Evolutionary conservation across 2,329 filamentous ascomycete species (phyloP).

Genomic region (Aspergillus fumigatus): DNA sequence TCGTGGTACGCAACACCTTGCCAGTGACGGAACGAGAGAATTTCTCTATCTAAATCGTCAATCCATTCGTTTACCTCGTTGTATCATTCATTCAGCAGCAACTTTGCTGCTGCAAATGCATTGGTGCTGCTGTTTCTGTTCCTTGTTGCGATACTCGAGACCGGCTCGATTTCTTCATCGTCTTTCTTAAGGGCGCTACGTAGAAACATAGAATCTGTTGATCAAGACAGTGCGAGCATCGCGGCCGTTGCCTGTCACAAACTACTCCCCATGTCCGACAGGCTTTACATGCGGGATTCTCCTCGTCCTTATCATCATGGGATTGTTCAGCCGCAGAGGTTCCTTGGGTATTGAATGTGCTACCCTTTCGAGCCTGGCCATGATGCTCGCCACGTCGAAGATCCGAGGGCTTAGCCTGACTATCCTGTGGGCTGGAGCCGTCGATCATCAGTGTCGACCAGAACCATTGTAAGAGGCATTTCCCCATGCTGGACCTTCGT

Average conservation of each 20-base stretch:
- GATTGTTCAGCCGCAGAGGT: constrained; percentile 5
- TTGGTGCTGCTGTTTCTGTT: background rate
- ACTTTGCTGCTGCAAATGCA: background rate
- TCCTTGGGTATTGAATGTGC: constrained; percentile 3
- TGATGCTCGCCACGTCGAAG: background rate
- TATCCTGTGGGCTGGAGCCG: constrained; percentile 3
- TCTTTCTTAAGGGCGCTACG: constrained; percentile 20
- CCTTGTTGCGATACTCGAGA: background rate
- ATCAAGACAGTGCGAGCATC: constrained; percentile 28
- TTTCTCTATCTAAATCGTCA: background rate
- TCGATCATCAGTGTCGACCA: constrained; percentile 17
- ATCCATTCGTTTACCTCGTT: background rate
- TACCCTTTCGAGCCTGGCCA: background rate
- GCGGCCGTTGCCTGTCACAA: constrained; percentile 27
- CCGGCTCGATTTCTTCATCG: constrained; percentile 14
- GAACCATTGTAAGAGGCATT: constrained; percentile 18
- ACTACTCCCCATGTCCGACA: constrained; percentile 24
- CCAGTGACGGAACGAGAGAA: background rate
- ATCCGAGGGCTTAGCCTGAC: constrained; percentile 2
- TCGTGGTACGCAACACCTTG: background rate
- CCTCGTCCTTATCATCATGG: background rate
- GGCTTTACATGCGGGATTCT: constrained; percentile 19
- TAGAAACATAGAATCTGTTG: constrained; percentile 33
- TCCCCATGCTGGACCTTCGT: background rate
- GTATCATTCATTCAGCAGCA: background rate